Percentiles rank a stretch among this genome's conserved stretches.
These are phyloP conservation scores for Neoscytalidium dimidiatum DNA, from an alignment of 2,329 filamentous ascomycete genomes.

Conservation along the genomic window DNA sequence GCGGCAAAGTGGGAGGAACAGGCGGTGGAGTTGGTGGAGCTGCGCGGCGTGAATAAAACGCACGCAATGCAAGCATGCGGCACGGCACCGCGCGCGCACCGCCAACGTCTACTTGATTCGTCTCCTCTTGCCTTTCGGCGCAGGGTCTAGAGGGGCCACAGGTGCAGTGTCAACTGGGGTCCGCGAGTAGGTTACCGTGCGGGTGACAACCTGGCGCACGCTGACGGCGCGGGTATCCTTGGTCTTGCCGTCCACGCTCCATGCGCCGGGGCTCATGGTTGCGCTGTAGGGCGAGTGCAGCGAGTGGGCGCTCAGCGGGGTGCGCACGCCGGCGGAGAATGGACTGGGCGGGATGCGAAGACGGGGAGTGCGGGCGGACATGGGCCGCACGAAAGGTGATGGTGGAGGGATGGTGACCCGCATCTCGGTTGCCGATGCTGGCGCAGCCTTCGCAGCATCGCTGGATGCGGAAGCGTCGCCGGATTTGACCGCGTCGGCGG, in stretches of 20 bases:
- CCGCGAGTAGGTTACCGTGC: constrained; percentile 85
- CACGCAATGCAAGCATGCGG: not conserved
- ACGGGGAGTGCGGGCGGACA: constrained; percentile 60
- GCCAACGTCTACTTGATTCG: constrained; percentile 58
- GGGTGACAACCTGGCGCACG: constrained; percentile 89
- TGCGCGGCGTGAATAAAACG: not conserved
- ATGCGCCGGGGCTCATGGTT: constrained; percentile 74
- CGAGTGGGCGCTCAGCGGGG: constrained; percentile 65
- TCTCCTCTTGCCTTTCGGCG: constrained; percentile 89
- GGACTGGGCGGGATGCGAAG: constrained; percentile 79
- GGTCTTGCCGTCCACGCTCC: constrained; percentile 66
- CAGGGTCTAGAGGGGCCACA: constrained; percentile 72
- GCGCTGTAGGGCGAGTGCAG: constrained; percentile 75
- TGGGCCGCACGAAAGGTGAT: constrained; percentile 64
- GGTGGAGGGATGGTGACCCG: constrained; percentile 59
- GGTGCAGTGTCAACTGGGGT: constrained; percentile 43
- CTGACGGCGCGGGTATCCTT: constrained; percentile 58
- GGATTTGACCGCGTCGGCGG: not conserved
- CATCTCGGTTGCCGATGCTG: constrained; percentile 14
- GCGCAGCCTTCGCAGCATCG: not conserved
- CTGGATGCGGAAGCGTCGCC: not conserved
- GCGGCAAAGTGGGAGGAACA: not conserved
- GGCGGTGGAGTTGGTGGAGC: constrained; percentile 17
- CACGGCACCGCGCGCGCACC: not conserved
- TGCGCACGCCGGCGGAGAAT: constrained; percentile 58